Conservation (phyloP, 371 early-diverging fungal genomes). For the Smittium culicis region DNA sequence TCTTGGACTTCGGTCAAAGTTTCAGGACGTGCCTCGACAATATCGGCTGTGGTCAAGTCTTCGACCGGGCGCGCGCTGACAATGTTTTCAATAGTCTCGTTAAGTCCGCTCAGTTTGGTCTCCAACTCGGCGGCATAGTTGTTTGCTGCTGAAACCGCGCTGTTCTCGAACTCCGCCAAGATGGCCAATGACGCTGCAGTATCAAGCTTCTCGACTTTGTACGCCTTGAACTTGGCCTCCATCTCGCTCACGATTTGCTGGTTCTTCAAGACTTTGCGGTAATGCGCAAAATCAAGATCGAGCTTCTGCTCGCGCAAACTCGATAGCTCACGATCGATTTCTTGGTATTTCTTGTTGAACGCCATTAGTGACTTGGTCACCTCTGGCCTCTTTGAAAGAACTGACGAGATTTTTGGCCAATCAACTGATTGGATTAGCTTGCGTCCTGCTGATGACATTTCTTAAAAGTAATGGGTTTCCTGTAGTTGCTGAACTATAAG, state of each 20-base stretch:
- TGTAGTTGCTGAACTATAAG: no score
- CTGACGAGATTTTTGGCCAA: conserved; percentile 73
- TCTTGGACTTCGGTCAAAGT: conserved; percentile 74
- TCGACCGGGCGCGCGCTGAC: conserved; percentile 87
- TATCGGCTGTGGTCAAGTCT: conserved; percentile 89
- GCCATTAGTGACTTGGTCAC: conserved; percentile 69
- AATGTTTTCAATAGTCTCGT: conserved; percentile 82
- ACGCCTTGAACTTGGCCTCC: conserved; percentile 54
- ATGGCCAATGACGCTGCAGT: conserved; percentile 70
- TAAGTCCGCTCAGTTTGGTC: conserved; percentile 70
- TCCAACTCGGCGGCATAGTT: conserved; percentile 70
- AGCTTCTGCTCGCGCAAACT: conserved; percentile 71
- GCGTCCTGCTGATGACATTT: conserved; percentile 28
- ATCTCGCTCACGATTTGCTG: conserved; percentile 73
- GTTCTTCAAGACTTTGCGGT: conserved; percentile 78
- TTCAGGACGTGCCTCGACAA: conserved; percentile 83
- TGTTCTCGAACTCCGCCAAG: conserved; percentile 71
- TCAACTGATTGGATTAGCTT: conserved; percentile 45
- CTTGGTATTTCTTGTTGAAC: conserved; percentile 93
- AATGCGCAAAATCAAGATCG: conserved; percentile 74
- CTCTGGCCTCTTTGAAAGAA: conserved; percentile 70
- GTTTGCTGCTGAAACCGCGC: conserved; percentile 82
- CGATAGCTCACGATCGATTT: conserved; percentile 61
- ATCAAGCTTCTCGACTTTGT: conserved; percentile 72
- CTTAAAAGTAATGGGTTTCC: no score